A percentile compares a stretch with the other conserved stretches of the same genome.
These are phyloP conservation scores for Davidsoniella eucalypti DNA, from an alignment of 2,329 filamentous ascomycete genomes.

Conservation along the genomic window DNA sequence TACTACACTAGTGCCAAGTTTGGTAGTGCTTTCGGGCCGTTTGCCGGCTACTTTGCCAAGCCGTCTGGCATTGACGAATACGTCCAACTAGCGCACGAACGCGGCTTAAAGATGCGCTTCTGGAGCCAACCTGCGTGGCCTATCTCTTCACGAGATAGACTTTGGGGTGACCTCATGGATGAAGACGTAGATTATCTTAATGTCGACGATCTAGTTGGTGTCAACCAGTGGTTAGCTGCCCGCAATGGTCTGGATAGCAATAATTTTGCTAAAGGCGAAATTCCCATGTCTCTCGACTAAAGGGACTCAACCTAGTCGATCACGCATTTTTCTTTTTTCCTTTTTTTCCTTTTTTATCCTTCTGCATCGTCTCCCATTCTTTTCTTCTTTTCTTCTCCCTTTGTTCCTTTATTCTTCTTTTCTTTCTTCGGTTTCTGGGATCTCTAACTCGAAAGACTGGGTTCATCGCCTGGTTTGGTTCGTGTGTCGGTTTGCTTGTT, in stretches of 20 bases:
- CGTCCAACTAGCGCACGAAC: slow-evolving; percentile 27
- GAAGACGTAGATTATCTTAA: slow-evolving; percentile 45
- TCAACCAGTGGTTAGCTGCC: slow-evolving; percentile 4
- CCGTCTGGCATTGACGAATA: slow-evolving; percentile 27
- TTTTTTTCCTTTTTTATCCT: no score
- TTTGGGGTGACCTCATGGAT: slow-evolving; percentile 38
- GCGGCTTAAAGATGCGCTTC: slow-evolving; percentile 40
- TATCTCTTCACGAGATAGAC: slow-evolving; percentile 31
- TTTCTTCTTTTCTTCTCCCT: no score
- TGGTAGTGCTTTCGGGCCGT: slow-evolving; percentile 33
- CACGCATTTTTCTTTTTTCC: no score
- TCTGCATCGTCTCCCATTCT: no score
- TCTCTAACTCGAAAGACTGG: no score
- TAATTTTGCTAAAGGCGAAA: not conserved
- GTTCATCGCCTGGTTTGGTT: no score
- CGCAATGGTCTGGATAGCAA: not conserved
- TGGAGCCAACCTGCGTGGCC: slow-evolving; percentile 46
- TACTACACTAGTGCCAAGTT: slow-evolving; percentile 51
- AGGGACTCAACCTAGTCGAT: no score
- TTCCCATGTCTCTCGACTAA: no score
- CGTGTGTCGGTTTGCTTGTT: no score
- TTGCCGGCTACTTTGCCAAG: slow-evolving; percentile 32
- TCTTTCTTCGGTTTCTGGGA: no score
- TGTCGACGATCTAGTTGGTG: slow-evolving; percentile 37
- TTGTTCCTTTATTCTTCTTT: no score